Evolutionary conservation across 73 alveolate genomes (phyloP).

Genomic region (Blepharisma japonicum): DNA sequence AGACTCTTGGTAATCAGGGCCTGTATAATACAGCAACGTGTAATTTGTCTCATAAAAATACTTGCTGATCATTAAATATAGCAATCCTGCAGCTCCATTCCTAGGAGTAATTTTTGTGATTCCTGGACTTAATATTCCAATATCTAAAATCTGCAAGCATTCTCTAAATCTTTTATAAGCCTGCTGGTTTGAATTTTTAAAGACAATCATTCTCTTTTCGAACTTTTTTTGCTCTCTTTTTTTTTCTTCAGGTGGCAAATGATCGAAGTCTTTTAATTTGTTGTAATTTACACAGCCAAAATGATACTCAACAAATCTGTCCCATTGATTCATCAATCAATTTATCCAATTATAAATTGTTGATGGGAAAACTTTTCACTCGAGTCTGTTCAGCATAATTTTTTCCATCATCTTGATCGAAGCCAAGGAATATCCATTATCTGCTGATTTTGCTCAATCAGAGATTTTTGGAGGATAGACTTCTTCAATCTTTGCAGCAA

Average conservation of each 20-base stretch:
- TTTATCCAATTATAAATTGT: constrained; percentile 22
- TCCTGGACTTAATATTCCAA: neutral
- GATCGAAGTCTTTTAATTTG: constrained; percentile 7
- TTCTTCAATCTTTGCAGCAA: constrained; percentile 65
- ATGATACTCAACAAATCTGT: constrained; percentile 23
- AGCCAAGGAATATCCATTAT: constrained; percentile 78
- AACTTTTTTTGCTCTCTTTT: neutral
- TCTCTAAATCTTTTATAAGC: constrained; percentile 29
- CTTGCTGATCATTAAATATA: constrained; percentile 16
- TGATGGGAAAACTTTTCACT: neutral
- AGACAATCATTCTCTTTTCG: neutral
- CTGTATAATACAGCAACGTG: constrained; percentile 2
- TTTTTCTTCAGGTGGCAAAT: neutral
- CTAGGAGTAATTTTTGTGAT: neutral
- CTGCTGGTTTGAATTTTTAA: neutral
- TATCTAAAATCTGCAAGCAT: constrained; percentile 23
- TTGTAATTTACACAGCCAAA: constrained; percentile 14
- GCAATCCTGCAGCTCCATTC: neutral
- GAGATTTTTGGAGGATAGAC: constrained; percentile 92
- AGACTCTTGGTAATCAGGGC: neutral
- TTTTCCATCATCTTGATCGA: constrained; percentile 45
- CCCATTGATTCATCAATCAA: constrained; percentile 31
- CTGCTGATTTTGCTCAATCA: constrained; percentile 92
- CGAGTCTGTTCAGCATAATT: constrained; percentile 13
- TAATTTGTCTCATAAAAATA: constrained; percentile 24